Percentiles rank a stretch among this genome's conserved stretches.
These are phyloP conservation scores for Ophiostoma pallidulum DNA, from an alignment of 2,329 filamentous ascomycete genomes.

Conservation along the genomic window DNA sequence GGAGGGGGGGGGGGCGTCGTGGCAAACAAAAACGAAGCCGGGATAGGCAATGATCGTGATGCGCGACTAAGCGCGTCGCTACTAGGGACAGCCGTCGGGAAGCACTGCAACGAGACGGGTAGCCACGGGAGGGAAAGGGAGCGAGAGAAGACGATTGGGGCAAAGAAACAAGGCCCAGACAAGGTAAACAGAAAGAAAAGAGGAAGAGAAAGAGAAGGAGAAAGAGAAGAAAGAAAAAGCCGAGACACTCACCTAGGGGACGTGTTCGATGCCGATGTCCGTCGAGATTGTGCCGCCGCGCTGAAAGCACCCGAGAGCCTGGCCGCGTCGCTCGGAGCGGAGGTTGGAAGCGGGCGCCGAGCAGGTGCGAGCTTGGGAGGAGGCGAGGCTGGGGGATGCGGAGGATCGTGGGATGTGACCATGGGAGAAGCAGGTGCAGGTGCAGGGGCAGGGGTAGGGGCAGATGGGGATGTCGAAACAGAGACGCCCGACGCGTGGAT, in stretches of 20 bases:
- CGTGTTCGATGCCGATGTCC: background rate
- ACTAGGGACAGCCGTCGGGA: no score
- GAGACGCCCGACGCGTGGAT: conserved; percentile 4
- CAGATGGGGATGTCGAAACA: background rate
- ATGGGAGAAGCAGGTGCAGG: background rate
- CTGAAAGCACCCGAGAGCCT: background rate
- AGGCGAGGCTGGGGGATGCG: background rate
- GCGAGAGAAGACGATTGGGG: no score
- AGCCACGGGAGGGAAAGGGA: no score
- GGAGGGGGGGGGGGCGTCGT: background rate
- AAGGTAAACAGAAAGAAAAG: background rate
- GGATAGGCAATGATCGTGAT: background rate
- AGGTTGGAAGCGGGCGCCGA: conserved; percentile 2
- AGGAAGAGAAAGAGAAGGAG: background rate
- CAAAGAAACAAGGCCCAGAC: background rate
- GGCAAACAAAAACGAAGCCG: background rate
- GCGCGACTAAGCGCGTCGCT: background rate
- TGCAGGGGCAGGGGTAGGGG: background rate
- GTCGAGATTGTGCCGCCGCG: background rate
- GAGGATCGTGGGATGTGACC: background rate
- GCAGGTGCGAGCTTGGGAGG: background rate
- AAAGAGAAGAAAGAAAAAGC: background rate
- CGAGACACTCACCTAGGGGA: background rate
- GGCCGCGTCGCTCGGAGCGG: background rate
- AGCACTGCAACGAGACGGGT: no score